Base-by-base conservation (phyloP, 495 filamentous ascomycete genomes). In the Neurospora tetrasperma region DNA sequence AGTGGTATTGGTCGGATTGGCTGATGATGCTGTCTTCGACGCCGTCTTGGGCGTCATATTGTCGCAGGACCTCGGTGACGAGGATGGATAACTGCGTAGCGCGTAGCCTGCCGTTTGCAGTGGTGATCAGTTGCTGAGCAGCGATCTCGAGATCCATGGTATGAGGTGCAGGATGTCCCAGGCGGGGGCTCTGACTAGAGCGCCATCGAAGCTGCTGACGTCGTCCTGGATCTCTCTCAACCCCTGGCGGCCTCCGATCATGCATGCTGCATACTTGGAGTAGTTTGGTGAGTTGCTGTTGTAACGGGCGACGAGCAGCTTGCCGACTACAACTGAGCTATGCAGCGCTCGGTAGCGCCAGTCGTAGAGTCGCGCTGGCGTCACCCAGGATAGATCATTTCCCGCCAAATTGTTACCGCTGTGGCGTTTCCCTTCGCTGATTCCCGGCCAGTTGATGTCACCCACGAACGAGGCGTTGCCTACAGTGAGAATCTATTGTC, bases 21-120 rank as follows among this genome's bases (percentile, higher is more conserved):
- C 88, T 89, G 74, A 93, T 88, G 76, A 93, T 89, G 40, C 85
- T 87, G 75, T 93, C 91, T 7, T 82, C 78, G 0, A 88, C 82
- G 2, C 91, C 90, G 77, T 93, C 91, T 23, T 88, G 79, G 5
- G 71, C 74, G 75, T 93, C 23, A 23, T 23, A 23, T 23, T 23
- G 90, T 0, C 84, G 83, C 11, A 91, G 42, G 35, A 92, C 84
- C 74, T 90, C 89, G 0, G 84, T 80, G 14, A 85, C 86, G 42
- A 91, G 86, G 6, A 84, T 77, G 0, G 80, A 77, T 78, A 90
- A 89, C 23, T 87, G 79, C 0, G 80, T 76, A 41, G 85, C 72
- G 3, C 85, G 78, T 5, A 93, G 86, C 70, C 87, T 88, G 18
- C 84, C 85, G 0, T 83, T 77, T 7, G 84, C 84, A 11, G 79